Conservation (phyloP, 257 asterid genomes). For the Coffea eugenioides region DNA sequence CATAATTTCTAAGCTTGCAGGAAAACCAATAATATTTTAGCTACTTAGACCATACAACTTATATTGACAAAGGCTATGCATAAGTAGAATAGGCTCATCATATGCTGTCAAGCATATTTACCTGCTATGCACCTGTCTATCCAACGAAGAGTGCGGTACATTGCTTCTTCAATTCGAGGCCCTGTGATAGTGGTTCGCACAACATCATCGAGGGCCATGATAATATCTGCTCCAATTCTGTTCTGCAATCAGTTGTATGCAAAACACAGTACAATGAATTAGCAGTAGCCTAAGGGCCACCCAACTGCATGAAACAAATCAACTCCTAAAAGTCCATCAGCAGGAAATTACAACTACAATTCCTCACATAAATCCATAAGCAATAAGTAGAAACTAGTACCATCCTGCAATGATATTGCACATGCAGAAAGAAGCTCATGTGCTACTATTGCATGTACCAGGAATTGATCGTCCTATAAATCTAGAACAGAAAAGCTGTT, state of each 20-base stretch:
- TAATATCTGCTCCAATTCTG: slow-evolving; percentile 97
- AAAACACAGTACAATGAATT: slow-evolving; percentile 17
- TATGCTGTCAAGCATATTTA: slow-evolving; percentile 23
- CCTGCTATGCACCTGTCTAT: slow-evolving; percentile 98
- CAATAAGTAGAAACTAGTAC: neutral
- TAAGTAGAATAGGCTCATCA: neutral
- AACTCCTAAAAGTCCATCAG: neutral
- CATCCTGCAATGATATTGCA: neutral
- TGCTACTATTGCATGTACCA: neutral
- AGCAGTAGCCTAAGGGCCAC: slow-evolving; percentile 4
- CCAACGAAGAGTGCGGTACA: slow-evolving; percentile 99
- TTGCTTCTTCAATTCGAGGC: slow-evolving; percentile 94
- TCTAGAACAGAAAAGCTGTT: neutral
- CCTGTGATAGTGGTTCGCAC: slow-evolving; percentile 96
- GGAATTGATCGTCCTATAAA: neutral
- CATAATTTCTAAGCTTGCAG: neutral
- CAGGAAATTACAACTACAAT: neutral
- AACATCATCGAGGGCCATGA: slow-evolving; percentile 99
- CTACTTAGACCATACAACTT: neutral
- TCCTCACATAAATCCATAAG: neutral
- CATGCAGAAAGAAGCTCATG: neutral
- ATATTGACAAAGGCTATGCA: neutral
- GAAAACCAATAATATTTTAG: neutral
- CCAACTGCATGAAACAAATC: slow-evolving; percentile 6
- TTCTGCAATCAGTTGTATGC: slow-evolving; percentile 53